phyloP scores from a whole-genome alignment of 805 yeast species.

The Nakazawaea wyomingensis region DNA sequence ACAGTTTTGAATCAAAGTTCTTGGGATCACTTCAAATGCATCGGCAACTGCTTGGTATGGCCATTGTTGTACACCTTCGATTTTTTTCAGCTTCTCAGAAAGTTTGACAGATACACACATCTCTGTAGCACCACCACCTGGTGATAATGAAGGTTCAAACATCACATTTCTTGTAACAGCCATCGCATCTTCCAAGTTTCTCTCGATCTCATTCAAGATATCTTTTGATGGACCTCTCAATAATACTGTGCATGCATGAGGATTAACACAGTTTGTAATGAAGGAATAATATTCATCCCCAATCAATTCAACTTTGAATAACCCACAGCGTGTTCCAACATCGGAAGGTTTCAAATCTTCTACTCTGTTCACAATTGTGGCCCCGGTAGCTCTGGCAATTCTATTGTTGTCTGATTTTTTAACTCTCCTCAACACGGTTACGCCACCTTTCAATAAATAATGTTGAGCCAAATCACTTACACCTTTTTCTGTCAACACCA shows the following conservation, averaged over 20 bases:
- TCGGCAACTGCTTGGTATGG: conserved; percentile 99
- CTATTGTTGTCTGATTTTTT: conserved; percentile 94
- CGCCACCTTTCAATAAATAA: conserved; percentile 87
- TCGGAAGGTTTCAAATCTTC: conserved; percentile 92
- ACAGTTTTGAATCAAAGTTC: conserved; percentile 94
- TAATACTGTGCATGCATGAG: conserved; percentile 89
- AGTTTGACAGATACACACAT: conserved; percentile 93
- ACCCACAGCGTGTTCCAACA: conserved; percentile 83
- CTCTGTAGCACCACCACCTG: conserved; percentile 99
- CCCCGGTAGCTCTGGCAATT: conserved; percentile 96
- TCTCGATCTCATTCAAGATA: conserved; percentile 90
- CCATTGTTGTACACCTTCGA: conserved; percentile 97
- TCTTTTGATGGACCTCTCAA: conserved; percentile 97
- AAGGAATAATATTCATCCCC: conserved; percentile 97
- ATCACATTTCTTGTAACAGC: conserved; percentile 93
- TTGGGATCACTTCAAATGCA: conserved; percentile 97
- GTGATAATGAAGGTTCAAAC: conserved; percentile 90
- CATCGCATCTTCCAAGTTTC: conserved; percentile 98
- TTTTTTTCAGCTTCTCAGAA: conserved; percentile 83
- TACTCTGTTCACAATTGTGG: conserved; percentile 91
- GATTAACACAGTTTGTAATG: conserved; percentile 72
- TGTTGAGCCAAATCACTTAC: conserved; percentile 98
- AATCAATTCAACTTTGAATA: conserved; percentile 87
- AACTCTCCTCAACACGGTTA: conserved; percentile 88
- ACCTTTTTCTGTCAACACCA: conserved; percentile 97